These are phyloP conservation scores for Podosphaera aphanis DNA, from an alignment of 2,329 filamentous ascomycete species.

Conservation along the genomic window DNA sequence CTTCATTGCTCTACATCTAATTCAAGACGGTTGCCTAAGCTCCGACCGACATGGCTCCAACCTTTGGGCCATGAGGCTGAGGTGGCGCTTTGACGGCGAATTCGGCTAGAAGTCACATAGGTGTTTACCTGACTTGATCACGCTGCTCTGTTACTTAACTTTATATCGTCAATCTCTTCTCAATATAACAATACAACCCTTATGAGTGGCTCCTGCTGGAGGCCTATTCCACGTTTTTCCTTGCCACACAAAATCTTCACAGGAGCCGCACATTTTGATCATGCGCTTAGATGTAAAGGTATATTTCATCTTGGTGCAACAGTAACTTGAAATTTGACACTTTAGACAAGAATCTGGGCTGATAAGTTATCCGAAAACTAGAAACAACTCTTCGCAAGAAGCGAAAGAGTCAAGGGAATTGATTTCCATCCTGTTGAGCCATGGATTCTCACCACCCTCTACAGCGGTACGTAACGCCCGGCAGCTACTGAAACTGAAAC, in stretches of 20 bases:
- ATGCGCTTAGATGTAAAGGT: conserved; percentile 40
- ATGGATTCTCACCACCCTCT: conserved; percentile 90
- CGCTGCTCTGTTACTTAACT: too few relatives aligned
- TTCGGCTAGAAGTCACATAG: too few relatives aligned
- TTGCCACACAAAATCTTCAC: conserved; percentile 4
- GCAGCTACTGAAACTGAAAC: background rate
- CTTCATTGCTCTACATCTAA: too few relatives aligned
- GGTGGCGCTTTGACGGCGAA: too few relatives aligned
- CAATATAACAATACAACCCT: too few relatives aligned
- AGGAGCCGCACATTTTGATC: conserved; percentile 11
- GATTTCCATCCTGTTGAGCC: conserved; percentile 94
- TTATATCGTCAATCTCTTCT: too few relatives aligned
- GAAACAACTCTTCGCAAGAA: conserved; percentile 69
- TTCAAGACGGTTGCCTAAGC: too few relatives aligned
- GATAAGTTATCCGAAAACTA: conserved; percentile 22
- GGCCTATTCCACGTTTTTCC: conserved; percentile 1
- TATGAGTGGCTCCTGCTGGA: too few relatives aligned
- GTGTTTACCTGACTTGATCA: too few relatives aligned
- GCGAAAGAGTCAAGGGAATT: conserved; percentile 88
- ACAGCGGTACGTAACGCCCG: conserved; percentile 52
- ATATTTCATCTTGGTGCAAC: conserved; percentile 9
- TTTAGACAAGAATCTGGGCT: conserved; percentile 11
- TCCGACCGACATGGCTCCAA: too few relatives aligned
- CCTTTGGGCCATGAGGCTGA: too few relatives aligned
- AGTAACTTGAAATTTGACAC: conserved; percentile 8